phyloP scores from a whole-genome alignment of 2,329 filamentous ascomycete species.

The Talaromyces funiculosus region DNA sequence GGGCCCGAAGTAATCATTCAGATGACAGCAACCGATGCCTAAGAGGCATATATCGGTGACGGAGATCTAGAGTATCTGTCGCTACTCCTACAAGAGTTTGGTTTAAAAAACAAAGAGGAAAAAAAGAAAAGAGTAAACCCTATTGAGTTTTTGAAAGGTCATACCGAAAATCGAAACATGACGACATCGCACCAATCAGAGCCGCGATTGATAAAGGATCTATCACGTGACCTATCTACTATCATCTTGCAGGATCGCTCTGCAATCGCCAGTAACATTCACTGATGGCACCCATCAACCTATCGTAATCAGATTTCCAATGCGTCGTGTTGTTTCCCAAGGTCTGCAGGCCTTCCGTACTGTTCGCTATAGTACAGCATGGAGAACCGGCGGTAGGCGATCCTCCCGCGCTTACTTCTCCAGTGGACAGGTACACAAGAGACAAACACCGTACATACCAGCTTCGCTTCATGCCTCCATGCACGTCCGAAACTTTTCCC shows the following conservation, averaged over 20 bases:
- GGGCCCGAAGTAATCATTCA: not conserved
- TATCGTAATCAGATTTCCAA: constrained; percentile 23
- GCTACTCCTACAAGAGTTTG: not conserved
- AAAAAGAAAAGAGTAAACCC: not conserved
- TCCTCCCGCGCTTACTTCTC: constrained; percentile 32
- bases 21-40: not conserved
- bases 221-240: not conserved
- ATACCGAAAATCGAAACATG: constrained; percentile 6
- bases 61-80: not conserved
- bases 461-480: constrained; percentile 41
- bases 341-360: constrained; percentile 41
- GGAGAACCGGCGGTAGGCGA: constrained; percentile 37
- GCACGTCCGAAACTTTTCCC: constrained; percentile 45
- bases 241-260: not conserved
- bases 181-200: constrained; percentile 15
- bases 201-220: not conserved
- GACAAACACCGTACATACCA: constrained; percentile 30
- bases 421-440: constrained; percentile 34
- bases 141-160: not conserved
- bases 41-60: not conserved
- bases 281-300: not conserved
- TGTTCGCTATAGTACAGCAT: constrained; percentile 42
- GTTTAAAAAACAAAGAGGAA: not conserved
- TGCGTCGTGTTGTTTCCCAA: constrained; percentile 41
- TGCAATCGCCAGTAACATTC: not conserved